phyloP scores from a whole-genome alignment of 148 eudicot species.

The Silene conica region DNA sequence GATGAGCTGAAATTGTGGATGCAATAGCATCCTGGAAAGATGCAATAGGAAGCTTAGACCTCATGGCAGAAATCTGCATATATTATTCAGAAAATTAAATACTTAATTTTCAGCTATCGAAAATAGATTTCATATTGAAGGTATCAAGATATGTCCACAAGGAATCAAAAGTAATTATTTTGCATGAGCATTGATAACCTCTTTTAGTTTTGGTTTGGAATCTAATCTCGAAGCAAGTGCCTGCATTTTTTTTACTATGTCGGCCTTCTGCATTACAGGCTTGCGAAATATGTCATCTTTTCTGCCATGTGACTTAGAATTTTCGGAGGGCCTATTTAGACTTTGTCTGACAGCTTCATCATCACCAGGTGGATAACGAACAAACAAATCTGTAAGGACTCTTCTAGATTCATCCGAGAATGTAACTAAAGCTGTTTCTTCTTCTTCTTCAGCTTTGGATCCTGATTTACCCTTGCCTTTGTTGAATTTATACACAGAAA shows the following conservation, averaged over 20 bases:
- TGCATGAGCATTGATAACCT: conserved; percentile 42
- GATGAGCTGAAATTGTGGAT: conserved; percentile 56
- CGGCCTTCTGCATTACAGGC: conserved; percentile 43
- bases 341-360: conserved; percentile 34
- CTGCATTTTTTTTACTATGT: conserved; percentile 48
- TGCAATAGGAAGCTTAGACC: conserved; percentile 88
- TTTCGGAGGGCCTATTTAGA: conserved; percentile 27
- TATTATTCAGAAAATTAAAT: conserved; percentile 7
- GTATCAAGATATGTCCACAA: neutral
- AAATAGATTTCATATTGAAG: too few relatives aligned
- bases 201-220: conserved; percentile 35
- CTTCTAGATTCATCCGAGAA: conserved; percentile 59
- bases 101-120: neutral
- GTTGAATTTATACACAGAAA: conserved; percentile 47
- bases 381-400: conserved; percentile 61
- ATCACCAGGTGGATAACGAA: conserved; percentile 70
- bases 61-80: conserved; percentile 53
- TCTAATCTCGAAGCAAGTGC: conserved; percentile 36
- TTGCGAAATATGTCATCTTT: conserved; percentile 48
- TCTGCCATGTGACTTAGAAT: conserved; percentile 17
- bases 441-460: conserved; percentile 23
- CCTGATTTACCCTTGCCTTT: conserved; percentile 30
- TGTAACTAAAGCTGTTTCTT: conserved; percentile 35
- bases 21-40: conserved; percentile 61
- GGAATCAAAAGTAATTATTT: neutral